Evolutionary conservation across 1,284 basidiomycete species (phyloP), one percentile per base, ranked within the genome.

Genomic region (Moniliophthora roreri): DNA sequence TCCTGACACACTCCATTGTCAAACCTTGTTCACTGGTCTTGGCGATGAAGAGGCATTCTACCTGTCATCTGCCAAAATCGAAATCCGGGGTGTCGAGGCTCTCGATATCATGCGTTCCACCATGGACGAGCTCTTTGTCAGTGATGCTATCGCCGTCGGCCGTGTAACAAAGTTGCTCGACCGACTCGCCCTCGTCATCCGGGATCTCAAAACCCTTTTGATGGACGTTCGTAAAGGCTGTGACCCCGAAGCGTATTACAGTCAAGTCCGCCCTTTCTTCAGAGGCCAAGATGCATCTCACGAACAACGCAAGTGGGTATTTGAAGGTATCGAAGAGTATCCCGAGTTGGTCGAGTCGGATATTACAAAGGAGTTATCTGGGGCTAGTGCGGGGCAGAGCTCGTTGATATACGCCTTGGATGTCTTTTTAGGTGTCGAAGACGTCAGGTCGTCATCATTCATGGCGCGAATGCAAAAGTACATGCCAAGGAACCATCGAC

Each of bases 71-170:
- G 84, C 93, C 0, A 82, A 91, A n/a, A 93, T 96, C 66, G 96
- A 98, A 70, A 78, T 96, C 3, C 82, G 84, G 15, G 95, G 94
- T 5, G 93, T 93, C 1, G 80, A 87, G 36, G 93, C 91, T 0
- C 82, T 98, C 5, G 80, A 85, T 23, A 75, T 97, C 54, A 97
- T 98, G 93, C 85, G 90, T 1, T 75, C 81, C 4, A 92, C 85
- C 3, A 86, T 98, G 77, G 94, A 98, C 76, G 95, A 98, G 69
- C 80, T 88, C 9, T 97, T 97, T 75, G 84, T 96, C 34, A 87
- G 85, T 23, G 95, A 98, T 67, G 77, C 77, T 37, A 81, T 91
- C 18, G 89, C 94, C 10, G 64, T 87, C 6, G 76, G 76, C 6
- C 82, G 93, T 49, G 89, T 96, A 62, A 84, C 89, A 0, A 63